phyloP scores from a whole-genome alignment of 1,284 basidiomycete species.

The Cutaneotrichosporon sp. region DNA sequence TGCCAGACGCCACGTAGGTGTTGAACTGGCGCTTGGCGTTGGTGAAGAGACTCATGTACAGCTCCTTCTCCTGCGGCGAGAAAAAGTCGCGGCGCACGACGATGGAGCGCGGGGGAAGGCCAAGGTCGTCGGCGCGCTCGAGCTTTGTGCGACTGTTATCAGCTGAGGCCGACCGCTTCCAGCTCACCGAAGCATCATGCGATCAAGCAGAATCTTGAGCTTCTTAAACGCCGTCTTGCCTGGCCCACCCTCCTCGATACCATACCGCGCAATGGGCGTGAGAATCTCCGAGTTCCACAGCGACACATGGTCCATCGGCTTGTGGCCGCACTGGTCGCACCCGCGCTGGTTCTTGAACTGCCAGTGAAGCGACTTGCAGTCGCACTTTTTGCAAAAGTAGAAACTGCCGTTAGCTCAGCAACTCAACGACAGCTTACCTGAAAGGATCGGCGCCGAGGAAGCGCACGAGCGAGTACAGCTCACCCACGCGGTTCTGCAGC shows the following conservation, averaged over 20 bases:
- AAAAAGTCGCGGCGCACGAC: slow-evolving; percentile 87
- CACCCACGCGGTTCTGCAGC: slow-evolving; percentile 91
- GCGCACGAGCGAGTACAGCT: slow-evolving; percentile 86
- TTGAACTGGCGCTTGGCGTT: slow-evolving; percentile 87
- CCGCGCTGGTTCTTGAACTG: slow-evolving; percentile 70
- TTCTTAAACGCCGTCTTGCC: slow-evolving; percentile 83
- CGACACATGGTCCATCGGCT: slow-evolving; percentile 84
- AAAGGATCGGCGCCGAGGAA: slow-evolving; percentile 90
- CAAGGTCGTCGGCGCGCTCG: slow-evolving; percentile 94
- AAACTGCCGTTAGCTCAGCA: slow-evolving; percentile 47
- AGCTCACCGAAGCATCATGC: slow-evolving; percentile 82
- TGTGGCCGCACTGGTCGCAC: slow-evolving; percentile 89
- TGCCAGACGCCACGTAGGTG: slow-evolving; percentile 86
- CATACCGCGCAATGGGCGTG: slow-evolving; percentile 80
- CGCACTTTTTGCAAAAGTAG: slow-evolving; percentile 75
- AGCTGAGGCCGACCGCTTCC: neutral
- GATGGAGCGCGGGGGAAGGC: slow-evolving; percentile 90
- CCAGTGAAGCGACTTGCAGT: slow-evolving; percentile 56
- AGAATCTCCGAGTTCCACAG: slow-evolving; percentile 59
- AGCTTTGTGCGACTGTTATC: slow-evolving; percentile 55
- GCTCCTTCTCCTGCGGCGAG: slow-evolving; percentile 92
- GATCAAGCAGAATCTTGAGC: slow-evolving; percentile 76
- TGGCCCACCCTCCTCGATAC: slow-evolving; percentile 58
- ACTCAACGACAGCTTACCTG: slow-evolving; percentile 28
- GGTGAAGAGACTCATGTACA: slow-evolving; percentile 87